Base-by-base conservation (phyloP, 164 flowering plant genomes). In the Tinospora cordifolia region DNA sequence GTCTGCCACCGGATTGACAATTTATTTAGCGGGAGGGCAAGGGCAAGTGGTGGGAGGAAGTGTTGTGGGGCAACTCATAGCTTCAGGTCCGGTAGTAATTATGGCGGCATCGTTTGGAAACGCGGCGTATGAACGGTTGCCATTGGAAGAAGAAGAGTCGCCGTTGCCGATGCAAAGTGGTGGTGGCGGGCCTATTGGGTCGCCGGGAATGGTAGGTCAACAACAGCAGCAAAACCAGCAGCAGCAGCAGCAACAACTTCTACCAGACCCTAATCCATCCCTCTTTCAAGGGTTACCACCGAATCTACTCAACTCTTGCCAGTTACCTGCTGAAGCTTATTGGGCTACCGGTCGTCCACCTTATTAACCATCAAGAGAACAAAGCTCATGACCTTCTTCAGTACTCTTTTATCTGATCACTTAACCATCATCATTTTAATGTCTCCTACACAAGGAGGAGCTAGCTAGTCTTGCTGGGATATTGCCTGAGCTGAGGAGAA, bases 101-200 rank as follows among this genome's bases (percentile, higher is more conserved):
- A 90, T 90, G 94, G 93, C 98, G 0, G 94, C 98, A 1, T 88
- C 98, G 0, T 92, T 92, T 62, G 91, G 96, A 3, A 90, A 92
- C 75, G 98, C 96, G 0, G 92, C 98, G 0, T 92, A 92, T 26
- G 98, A 92, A 78, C 71, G 98, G 79, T 83, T 92, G 3, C 98
- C 98, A 0, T 62, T 92, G 26, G 98, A 89, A 65, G 97, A 90
- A 1, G 91, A 84, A 2, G 89, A 83, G 69, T 21, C 70, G 8
- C 64, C 78, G 25, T 54, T 69, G 9, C 79, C 66, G 2, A 41
- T 77, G 34, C 84, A 17, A 46, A 68, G 90, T 71, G 66, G 79
- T n/a, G 84, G 82, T 5, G 54, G 78, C 17, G 84, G 82, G 7
- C 62, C 78, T 4, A 40, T 81, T 5, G 87, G 77, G 0, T 83